Conservation (phyloP, 2,329 filamentous ascomycete genomes). For the Penicillium sclerotiorum region DNA sequence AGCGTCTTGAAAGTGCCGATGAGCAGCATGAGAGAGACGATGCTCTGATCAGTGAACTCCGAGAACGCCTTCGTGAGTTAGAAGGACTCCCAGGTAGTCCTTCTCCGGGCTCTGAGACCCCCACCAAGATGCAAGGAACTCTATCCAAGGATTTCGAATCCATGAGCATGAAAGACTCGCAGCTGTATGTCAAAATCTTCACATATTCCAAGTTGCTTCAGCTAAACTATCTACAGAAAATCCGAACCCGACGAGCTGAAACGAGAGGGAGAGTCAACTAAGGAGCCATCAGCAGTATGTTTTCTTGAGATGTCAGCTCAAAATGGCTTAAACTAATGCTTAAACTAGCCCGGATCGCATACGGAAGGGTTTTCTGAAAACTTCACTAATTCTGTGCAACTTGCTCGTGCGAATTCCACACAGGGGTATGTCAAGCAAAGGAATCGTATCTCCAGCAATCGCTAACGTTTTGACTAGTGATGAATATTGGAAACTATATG, state of each 20-base stretch:
- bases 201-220: neutral
- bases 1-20: constrained; percentile 46
- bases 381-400: constrained; percentile 34
- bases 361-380: constrained; percentile 38
- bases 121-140: constrained; percentile 42
- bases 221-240: constrained; percentile 37
- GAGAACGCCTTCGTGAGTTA: constrained; percentile 47
- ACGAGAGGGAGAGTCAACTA: constrained; percentile 40
- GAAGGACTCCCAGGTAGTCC: constrained; percentile 43
- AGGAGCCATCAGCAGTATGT: constrained; percentile 27
- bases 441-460: neutral
- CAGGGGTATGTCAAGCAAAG: constrained; percentile 33
- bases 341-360: constrained; percentile 30
- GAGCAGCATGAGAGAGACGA: constrained; percentile 48
- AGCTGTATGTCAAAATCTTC: constrained; percentile 35
- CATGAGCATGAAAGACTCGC: constrained; percentile 42
- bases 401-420: constrained; percentile 37
- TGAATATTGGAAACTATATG: constrained; percentile 46
- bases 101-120: constrained; percentile 42
- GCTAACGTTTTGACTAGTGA: constrained; percentile 28
- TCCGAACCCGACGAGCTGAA: constrained; percentile 44
- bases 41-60: constrained; percentile 44
- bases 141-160: constrained; percentile 48
- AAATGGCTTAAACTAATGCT: constrained; percentile 7
- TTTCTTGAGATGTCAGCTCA: neutral